A percentile compares a stretch with the other conserved stretches of the same genome.
Conservation (phyloP, 2,329 filamentous ascomycete species). For the Pseudopyrenochaeta lycopersici region DNA sequence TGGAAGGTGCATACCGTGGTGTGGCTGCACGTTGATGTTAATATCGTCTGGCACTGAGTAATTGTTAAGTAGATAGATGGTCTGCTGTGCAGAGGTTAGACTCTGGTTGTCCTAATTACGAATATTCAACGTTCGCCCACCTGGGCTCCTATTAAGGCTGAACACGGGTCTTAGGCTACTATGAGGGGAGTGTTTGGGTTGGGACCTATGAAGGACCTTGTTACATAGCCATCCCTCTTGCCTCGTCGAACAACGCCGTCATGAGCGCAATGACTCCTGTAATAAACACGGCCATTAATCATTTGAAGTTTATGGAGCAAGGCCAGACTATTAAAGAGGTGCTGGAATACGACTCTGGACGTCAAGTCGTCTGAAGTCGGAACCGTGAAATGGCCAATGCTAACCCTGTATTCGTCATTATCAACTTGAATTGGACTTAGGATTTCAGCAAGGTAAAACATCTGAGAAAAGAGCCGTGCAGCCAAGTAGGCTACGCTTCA, state of each 20-base stretch:
- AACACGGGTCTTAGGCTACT: conserved; percentile 1
- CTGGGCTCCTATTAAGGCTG: not conserved
- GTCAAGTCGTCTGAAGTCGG: not conserved
- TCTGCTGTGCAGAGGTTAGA: not conserved
- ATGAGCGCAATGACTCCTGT: conserved; percentile 1
- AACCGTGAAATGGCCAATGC: conserved; percentile 2
- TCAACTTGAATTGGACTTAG: not conserved
- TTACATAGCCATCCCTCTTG: conserved; percentile 1
- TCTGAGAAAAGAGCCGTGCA: conserved; percentile 4
- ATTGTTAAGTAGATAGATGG: not conserved
- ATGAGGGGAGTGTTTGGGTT: conserved; percentile 2
- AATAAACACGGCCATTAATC: conserved; percentile 3
- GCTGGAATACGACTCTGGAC: conserved; percentile 1
- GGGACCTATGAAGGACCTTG: not conserved
- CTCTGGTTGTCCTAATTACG: too few relatives aligned
- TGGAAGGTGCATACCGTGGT: conserved; percentile 1
- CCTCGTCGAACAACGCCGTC: not conserved
- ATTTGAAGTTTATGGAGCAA: conserved; percentile 2
- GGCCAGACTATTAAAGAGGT: conserved; percentile 1
- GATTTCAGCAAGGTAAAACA: not conserved
- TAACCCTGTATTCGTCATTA: not conserved
- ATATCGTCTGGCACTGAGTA: not conserved
- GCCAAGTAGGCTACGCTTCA: not conserved
- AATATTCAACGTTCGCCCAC: not conserved
- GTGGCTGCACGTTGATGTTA: conserved; percentile 1